phyloP scores from a whole-genome alignment of 306 rosid genomes.

The Lathyrus tuberosus region DNA sequence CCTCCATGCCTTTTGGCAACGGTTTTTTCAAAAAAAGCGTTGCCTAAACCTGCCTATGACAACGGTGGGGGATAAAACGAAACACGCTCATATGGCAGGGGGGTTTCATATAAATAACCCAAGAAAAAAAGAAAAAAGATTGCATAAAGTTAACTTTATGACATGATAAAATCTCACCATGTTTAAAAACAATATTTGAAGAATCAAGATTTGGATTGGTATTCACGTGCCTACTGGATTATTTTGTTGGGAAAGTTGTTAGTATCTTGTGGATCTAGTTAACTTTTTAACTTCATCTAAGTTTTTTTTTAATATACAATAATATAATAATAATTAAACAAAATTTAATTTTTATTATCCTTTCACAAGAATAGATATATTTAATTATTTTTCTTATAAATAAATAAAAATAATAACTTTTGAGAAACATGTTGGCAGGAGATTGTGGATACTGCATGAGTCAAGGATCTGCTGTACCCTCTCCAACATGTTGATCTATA shows the following conservation, averaged over 20 bases:
- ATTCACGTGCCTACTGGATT: constrained; percentile 47
- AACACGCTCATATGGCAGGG: too few relatives aligned
- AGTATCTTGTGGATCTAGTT: constrained; percentile 28
- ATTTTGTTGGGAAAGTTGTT: constrained; percentile 26
- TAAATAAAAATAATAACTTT: constrained; percentile 7
- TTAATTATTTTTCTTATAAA: background rate
- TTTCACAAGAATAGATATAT: constrained; percentile 11
- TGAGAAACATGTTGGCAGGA: constrained; percentile 42
- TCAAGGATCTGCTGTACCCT: constrained; percentile 45
- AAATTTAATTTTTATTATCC: background rate
- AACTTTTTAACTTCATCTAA: background rate
- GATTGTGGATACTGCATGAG: constrained; percentile 40
- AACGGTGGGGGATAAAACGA: too few relatives aligned
- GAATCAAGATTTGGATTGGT: constrained; percentile 34
- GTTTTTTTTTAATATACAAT: background rate
- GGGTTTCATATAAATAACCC: too few relatives aligned
- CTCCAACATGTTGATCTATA: constrained; percentile 34
- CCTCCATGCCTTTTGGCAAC: too few relatives aligned
- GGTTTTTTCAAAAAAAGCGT: too few relatives aligned
- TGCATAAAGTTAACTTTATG: constrained; percentile 41
- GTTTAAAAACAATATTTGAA: constrained; percentile 9
- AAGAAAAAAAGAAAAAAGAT: constrained; percentile 12
- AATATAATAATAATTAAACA: constrained; percentile 9
- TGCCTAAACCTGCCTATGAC: too few relatives aligned
- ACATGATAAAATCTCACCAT: constrained; percentile 36